phyloP scores from a whole-genome alignment of 495 filamentous ascomycete species.

The Talaromyces thailandensis region DNA sequence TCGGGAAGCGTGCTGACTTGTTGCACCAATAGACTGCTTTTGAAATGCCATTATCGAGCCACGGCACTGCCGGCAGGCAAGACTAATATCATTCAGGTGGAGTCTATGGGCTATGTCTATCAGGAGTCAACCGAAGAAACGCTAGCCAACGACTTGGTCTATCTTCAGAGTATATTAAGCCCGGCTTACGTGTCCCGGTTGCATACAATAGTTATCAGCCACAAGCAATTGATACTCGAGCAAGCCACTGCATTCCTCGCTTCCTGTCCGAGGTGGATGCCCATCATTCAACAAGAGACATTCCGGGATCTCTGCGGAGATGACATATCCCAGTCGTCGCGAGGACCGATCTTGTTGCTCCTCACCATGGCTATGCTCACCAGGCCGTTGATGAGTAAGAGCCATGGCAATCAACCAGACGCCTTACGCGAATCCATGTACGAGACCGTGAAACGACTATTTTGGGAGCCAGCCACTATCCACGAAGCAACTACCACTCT shows the following conservation, averaged over 20 bases:
- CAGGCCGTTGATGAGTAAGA: background rate
- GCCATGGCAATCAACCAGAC: background rate
- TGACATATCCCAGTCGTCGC: background rate
- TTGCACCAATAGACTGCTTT: background rate
- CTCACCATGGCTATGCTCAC: constrained; percentile 3
- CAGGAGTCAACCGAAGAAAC: background rate
- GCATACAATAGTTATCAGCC: background rate
- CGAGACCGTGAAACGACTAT: background rate
- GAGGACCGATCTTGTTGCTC: background rate
- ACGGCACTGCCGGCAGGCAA: background rate
- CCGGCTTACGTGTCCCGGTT: background rate
- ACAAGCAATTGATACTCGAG: background rate
- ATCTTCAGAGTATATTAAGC: background rate
- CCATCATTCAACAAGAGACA: constrained; percentile 1
- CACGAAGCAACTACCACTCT: background rate
- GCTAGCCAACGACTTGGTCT: background rate
- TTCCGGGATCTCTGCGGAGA: background rate
- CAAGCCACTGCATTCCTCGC: background rate
- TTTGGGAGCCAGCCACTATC: background rate
- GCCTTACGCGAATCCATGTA: background rate
- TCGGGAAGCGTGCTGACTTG: background rate
- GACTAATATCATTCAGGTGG: background rate
- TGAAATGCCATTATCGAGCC: constrained; percentile 1
- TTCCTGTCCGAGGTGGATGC: constrained; percentile 3
- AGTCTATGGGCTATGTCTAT: background rate